phyloP scores from a whole-genome alignment of 306 rosid species.

The Trichosanthes cucumerina region DNA sequence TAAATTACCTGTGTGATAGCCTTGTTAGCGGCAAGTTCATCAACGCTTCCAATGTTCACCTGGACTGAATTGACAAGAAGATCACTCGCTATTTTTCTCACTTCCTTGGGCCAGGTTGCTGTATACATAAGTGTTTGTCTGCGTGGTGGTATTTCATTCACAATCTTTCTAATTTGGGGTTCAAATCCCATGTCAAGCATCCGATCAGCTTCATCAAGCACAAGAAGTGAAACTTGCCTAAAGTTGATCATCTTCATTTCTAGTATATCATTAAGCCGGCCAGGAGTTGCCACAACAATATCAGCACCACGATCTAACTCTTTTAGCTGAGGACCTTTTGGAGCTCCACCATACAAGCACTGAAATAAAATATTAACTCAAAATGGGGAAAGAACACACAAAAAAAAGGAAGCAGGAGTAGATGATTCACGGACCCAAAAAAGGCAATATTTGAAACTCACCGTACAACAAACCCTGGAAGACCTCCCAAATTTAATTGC shows the following conservation, averaged over 20 bases:
- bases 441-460: conserved; percentile 21
- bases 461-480: conserved; percentile 87
- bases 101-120: conserved; percentile 99
- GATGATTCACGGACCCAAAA: background rate
- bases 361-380: conserved; percentile 24
- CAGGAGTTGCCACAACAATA: conserved; percentile 98
- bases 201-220: conserved; percentile 99
- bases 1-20: conserved; percentile 80
- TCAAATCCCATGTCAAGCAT: conserved; percentile 99
- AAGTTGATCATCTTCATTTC: conserved; percentile 89
- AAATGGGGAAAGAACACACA: background rate
- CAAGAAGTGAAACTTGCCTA: conserved; percentile 86
- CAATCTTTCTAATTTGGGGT: conserved; percentile 96
- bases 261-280: conserved; percentile 90
- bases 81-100: conserved; percentile 85
- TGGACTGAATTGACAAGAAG: conserved; percentile 96
- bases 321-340: conserved; percentile 77
- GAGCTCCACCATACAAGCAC: conserved; percentile 99
- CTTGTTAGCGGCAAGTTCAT: conserved; percentile 96
- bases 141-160: conserved; percentile 89
- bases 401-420: conserved; percentile 7
- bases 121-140: conserved; percentile 99
- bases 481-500: conserved; percentile 81
- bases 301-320: conserved; percentile 94
- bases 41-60: conserved; percentile 91